These are phyloP conservation scores for Boletus eberwhitei DNA, from an alignment of 768 basidiomycete genomes.

Conservation along the genomic window DNA sequence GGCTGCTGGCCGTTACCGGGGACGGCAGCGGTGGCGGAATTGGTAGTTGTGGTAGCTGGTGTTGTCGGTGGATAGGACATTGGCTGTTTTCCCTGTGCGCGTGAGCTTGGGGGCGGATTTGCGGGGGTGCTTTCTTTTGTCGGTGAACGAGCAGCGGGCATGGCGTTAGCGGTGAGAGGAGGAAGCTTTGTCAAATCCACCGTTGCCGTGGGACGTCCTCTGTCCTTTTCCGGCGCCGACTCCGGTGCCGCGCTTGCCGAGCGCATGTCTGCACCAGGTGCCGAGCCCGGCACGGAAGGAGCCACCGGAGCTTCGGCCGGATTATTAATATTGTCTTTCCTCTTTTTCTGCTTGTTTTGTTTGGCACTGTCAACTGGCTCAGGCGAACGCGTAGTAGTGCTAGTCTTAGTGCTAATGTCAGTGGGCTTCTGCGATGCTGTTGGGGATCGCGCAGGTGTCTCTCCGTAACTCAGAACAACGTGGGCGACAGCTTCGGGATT, in stretches of 20 bases:
- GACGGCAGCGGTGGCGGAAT: conserved; percentile 34
- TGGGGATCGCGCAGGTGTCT: conserved; percentile 21
- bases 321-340: conserved; percentile 28
- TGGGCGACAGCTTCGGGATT: conserved; percentile 33
- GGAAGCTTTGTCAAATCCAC: conserved; percentile 37
- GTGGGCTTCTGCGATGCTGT: conserved; percentile 6
- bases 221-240: conserved; percentile 32
- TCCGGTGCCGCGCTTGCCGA: conserved; percentile 33
- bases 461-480: conserved; percentile 41
- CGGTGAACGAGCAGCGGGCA: conserved; percentile 40
- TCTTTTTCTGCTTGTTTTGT: conserved; percentile 45
- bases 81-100: conserved; percentile 89
- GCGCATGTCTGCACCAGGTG: conserved; percentile 18
- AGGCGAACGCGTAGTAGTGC: conserved; percentile 21
- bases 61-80: conserved; percentile 60
- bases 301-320: conserved; percentile 26
- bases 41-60: conserved; percentile 22
- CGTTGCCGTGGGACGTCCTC: conserved; percentile 30
- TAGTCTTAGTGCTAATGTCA: conserved; percentile 30
- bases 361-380: conserved; percentile 21
- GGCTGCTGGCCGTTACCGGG: conserved; percentile 33
- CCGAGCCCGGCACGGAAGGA: conserved; percentile 27
- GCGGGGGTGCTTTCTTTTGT: conserved; percentile 34
- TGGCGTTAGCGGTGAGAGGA: conserved; percentile 39
- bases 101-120: conserved; percentile 62